Base-by-base conservation (phyloP, 2,329 filamentous ascomycete species). In the Cryphonectria radicalis region DNA sequence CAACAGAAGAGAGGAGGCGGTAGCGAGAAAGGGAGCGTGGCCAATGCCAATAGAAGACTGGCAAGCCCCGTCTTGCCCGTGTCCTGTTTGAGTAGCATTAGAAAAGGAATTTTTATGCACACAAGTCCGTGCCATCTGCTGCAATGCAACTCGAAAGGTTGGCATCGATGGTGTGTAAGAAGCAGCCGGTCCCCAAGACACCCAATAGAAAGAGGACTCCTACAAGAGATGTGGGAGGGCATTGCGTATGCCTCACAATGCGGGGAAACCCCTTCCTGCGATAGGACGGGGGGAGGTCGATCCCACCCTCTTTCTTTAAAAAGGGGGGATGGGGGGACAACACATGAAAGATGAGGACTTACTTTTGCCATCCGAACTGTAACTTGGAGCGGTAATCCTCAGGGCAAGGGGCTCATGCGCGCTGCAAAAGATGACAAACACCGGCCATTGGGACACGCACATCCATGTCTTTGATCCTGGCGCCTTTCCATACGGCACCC, bases 401-500 rank as follows among this genome's bases (percentile, higher is more conserved):
- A 19, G 46, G 37, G 37, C 11, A n/a, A 11, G 1, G 1, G 22
- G 7, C 13, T 17, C 53, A 32, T 3, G 4, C 13, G n/a, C 22
- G 19, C 25, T 57, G 25, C 25, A 7, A 19, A 62, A 62, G 32
- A 62, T 62, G 59, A 2, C 28, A 13, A 22, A 11, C 57, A 60
- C 59, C 19, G 35, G 59, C 35, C 59, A 40, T n/a, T 75, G 74
- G 74, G 74, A 75, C 63, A 75, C 74, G 4, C 74, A 75, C n/a
- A 74, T 73, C 57, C 74, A 75, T 43, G 73, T 75, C n/a, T 75
- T 75, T 53, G 74, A 75, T 69, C 73, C 74, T 14, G 74, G 71
- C 28, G 67, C 73, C 7, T 75, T 71, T 32, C 70, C 74, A 17
- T 76, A 76, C 59, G 71, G 63, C 28, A 60, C 60, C 2, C 72